Conservation (phyloP, 2,329 filamentous ascomycete species). For the Fusarium veterinarium region DNA sequence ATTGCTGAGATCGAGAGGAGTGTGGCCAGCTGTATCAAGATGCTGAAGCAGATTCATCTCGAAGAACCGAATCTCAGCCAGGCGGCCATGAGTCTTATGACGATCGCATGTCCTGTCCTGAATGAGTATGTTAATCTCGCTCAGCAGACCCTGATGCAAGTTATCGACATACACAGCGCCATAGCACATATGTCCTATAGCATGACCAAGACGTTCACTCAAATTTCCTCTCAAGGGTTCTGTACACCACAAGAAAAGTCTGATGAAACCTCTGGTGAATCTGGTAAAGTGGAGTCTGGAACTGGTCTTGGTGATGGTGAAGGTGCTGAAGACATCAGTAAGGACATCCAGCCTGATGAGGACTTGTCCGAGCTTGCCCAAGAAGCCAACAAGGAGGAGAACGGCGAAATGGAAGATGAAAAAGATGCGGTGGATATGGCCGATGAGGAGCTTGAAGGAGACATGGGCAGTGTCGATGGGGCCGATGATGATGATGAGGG, state of each 20-base stretch:
- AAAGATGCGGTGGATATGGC: slow-evolving; percentile 93
- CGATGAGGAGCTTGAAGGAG: slow-evolving; percentile 89
- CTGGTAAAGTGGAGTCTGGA: slow-evolving; percentile 86
- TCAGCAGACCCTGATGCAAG: slow-evolving; percentile 66
- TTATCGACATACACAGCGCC: slow-evolving; percentile 74
- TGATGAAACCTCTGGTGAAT: slow-evolving; percentile 74
- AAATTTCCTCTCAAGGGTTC: slow-evolving; percentile 87
- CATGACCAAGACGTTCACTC: slow-evolving; percentile 80
- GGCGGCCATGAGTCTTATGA: slow-evolving; percentile 49
- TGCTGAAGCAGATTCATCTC: slow-evolving; percentile 50
- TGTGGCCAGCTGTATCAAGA: slow-evolving; percentile 53
- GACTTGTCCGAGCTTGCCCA: slow-evolving; percentile 92
- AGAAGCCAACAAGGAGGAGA: slow-evolving; percentile 76
- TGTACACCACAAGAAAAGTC: slow-evolving; percentile 88
- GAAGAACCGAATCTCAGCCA: slow-evolving; percentile 41
- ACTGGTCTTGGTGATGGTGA: slow-evolving; percentile 96
- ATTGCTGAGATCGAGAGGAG: slow-evolving; percentile 63
- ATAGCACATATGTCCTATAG: slow-evolving; percentile 80
- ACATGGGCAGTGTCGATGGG: slow-evolving; percentile 74
- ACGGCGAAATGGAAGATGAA: slow-evolving; percentile 78
- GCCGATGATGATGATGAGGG: slow-evolving; percentile 70
- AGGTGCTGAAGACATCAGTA: slow-evolving; percentile 96
- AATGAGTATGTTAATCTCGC: slow-evolving; percentile 76
- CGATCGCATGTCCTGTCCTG: slow-evolving; percentile 71
- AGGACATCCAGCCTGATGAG: slow-evolving; percentile 94